Evolutionary conservation across 495 filamentous ascomycete species (phyloP).

Genomic region (Cercophora sp.): DNA sequence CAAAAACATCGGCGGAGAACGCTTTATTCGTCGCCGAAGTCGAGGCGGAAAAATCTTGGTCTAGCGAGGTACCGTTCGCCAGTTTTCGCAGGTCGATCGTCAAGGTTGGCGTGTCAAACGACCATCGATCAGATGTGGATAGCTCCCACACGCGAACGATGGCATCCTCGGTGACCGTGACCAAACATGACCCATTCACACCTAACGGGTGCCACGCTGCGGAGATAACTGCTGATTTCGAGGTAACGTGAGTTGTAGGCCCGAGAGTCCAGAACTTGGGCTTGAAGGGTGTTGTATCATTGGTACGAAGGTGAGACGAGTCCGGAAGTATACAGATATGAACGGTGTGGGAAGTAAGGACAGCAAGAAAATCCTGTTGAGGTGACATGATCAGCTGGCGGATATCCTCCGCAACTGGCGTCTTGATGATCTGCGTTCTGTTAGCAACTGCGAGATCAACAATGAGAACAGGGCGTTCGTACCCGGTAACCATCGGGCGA

Average conservation of each 20-base stretch:
- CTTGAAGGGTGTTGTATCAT: constrained; percentile 61
- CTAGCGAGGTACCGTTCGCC: constrained; percentile 67
- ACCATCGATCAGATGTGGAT: constrained; percentile 70
- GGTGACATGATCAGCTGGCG: constrained; percentile 79
- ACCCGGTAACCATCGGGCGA: no score
- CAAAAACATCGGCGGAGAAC: constrained; percentile 77
- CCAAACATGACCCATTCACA: constrained; percentile 63
- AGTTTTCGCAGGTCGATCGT: constrained; percentile 80
- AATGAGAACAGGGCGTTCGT: no score
- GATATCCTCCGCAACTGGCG: constrained; percentile 69
- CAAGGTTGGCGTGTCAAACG: constrained; percentile 75
- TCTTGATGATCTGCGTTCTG: constrained; percentile 57
- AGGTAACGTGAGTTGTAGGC: constrained; percentile 81
- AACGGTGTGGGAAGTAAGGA: constrained; percentile 77
- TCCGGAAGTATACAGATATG: constrained; percentile 78
- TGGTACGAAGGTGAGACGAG: constrained; percentile 62
- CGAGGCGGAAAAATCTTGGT: constrained; percentile 71
- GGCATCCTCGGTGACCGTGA: constrained; percentile 81
- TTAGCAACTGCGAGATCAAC: not conserved
- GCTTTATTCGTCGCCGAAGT: constrained; percentile 66
- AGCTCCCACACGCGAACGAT: constrained; percentile 86
- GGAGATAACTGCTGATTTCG: constrained; percentile 69
- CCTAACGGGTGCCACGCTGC: constrained; percentile 86
- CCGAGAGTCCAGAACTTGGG: constrained; percentile 81
- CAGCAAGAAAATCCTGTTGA: constrained; percentile 70